Evolutionary conservation across 116 monocot genomes (phyloP), one percentile per base, ranked within the genome.

Genomic region (Zostera marina): DNA sequence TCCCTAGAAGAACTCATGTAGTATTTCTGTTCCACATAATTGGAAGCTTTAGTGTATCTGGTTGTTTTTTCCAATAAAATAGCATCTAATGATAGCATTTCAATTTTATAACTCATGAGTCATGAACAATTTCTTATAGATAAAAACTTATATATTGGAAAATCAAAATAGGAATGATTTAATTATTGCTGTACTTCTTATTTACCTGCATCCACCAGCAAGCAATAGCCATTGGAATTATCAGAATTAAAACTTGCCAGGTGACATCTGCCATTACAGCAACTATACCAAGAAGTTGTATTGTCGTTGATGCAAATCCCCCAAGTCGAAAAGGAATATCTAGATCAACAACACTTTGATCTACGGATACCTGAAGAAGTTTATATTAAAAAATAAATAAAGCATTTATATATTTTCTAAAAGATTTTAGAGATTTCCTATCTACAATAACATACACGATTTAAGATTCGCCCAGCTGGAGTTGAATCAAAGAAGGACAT

Each of bases 1-100:
- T 98, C 98, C 61, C 98, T 80, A 40, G 98, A 98, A 56, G 98
- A 98, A 77, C 80, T 80, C 86, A 98, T 98, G 56, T 98, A 98
- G 57, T 98, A 98, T 76, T 90, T 98, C 98, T 98, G 79, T 12
- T 15, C 10, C 11, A 44, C 5, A 59, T 11, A 44, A 8, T 38
- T n/a, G 56, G 14, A 26, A n/a, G n/a, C 12, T 38, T 56, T 13
- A 56, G 38, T 24, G 25, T 12, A 38, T 56, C 38, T 7, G 8
- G 39, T 15, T 56, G 16, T 5, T 32, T 32, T 32, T 32, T 2
- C 32, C 32, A 32, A 32, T 32, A 32, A 3, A 32, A 32, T 3
- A 32, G 32, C 32, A 32, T 32, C 5, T 32, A 32, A 32, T 32
- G 32, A 32, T 32, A 32, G 32, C 32, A 32, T 32, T 32, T 5